A percentile compares a stretch with the other conserved stretches of the same genome.
Evolutionary conservation across 139 green algal species (phyloP).

Genomic region (Volvox africanus): DNA sequence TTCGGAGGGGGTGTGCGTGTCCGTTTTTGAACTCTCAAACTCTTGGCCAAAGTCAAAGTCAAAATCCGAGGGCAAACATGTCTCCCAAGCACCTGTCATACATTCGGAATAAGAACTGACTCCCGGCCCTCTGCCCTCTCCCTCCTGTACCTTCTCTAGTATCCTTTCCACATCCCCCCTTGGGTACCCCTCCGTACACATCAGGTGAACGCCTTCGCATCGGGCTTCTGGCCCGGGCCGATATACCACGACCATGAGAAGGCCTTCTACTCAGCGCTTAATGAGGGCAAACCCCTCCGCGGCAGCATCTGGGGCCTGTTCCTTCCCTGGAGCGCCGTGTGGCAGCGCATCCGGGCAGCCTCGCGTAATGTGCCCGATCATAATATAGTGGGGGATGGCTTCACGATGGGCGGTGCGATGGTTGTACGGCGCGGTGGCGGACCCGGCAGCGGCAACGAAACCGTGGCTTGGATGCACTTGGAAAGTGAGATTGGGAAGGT

Average conservation of each 20-base stretch:
- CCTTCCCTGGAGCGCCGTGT: background rate
- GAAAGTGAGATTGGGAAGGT: constrained; percentile 14
- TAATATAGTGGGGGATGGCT: constrained; percentile 28
- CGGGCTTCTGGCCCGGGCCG: constrained; percentile 35
- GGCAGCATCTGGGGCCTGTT: background rate
- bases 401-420: constrained; percentile 36
- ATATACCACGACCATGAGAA: constrained; percentile 37
- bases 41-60: too few species aligned
- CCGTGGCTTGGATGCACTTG: constrained; percentile 32
- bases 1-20: too few species aligned
- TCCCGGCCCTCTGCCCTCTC: too few species aligned
- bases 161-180: too few species aligned
- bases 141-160: too few species aligned
- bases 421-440: background rate
- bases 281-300: constrained; percentile 24
- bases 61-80: too few species aligned
- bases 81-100: too few species aligned
- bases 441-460: background rate
- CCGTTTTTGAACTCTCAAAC: too few species aligned
- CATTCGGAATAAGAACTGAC: too few species aligned
- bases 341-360: constrained; percentile 22
- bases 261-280: constrained; percentile 33
- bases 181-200: background rate
- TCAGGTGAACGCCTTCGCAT: constrained; percentile 36
- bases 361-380: background rate